Evolutionary conservation across 2,329 filamentous ascomycete genomes (phyloP), one percentile per base, ranked within the genome.

Genomic region (Trichophyton equinum): DNA sequence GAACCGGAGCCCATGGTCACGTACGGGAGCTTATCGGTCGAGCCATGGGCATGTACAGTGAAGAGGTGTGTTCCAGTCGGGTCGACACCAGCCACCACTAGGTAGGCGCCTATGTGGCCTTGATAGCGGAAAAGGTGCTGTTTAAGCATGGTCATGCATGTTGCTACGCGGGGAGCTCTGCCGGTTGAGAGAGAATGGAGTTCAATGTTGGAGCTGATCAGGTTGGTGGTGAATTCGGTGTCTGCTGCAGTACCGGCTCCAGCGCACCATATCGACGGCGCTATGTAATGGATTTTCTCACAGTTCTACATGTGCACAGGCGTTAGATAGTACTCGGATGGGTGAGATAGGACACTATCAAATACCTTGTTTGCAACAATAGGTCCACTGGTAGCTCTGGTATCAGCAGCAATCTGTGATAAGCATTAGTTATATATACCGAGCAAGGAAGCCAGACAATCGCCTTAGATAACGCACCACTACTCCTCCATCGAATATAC

Each of bases 101-200:
- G 86, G 77, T 99, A 99, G 65, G 94, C 94, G 68, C 95, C 94
- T 68, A 99, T 96, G 79, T 99, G 84, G 68, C 94, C 94, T 76
- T 99, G 94, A 81, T 99, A 89, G 69, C 89, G 86, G 87, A 99
- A 99, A 65, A 99, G 88, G 76, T 99, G 94, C 79, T 99, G 94
- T 82, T 99, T 99, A 66, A 99, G 86, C 81, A 99, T 87, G 58
- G 94, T 99, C 94, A 99, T 99, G 82, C 91, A 95, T 65, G 94
- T 99, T 67, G 96, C 91, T 68, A 99, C 95, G 73, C 94, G 91
- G 63, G 94, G 92, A 77, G 94, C 91, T 75, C 94, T 92, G 75
- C 92, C 92, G 33, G 94, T 97, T 61, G 91, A 96, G 70, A 99
- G 87, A 60, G 92, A 84, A 81, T 99, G 94, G 64, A 99, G 86